Base-by-base conservation (phyloP, 225 moss, liverwort and hornwort genomes). In the Pseudoscleropodium purum region DNA sequence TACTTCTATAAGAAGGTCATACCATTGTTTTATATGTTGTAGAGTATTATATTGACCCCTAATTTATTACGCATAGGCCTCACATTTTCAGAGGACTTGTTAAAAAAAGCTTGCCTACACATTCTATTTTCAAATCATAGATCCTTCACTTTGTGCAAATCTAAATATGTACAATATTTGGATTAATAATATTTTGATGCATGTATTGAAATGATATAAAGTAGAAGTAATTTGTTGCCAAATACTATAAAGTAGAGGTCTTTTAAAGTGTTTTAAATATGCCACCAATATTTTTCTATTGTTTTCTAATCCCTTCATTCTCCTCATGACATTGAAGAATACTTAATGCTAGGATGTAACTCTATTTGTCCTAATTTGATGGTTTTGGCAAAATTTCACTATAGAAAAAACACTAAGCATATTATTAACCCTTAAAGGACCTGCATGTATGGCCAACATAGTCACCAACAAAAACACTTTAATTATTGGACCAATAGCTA, bases 11-110 rank as follows among this genome's bases (percentile, higher is more conserved):
- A 75, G 2, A 49, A 49, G 19, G 7, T 30, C 18, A 17, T 11
- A 75, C 2, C 6, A 18, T 49, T 49, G 7, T 49, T 19, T 47
- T 47, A 9, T 47, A 49, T 49, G 12, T 31, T 47, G 4, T 30
- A 18, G 11, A 75, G 4, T 30, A 47, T 47, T 30, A 47, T 47
- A 30, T 18, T 18, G 10, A 29, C 2, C 10, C 2, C 11, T 30
- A 2, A 18, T 47, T 47, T 47, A 75, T 17, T 3, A 1, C 30
- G 0, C 0, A 30, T 18, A 18, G 18, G 47, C 10, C 16, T 10
- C 0, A 6, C 18, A 75, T 30, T 74, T 43, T 1, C 0, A 6
- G 0, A 74, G 6, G 27, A 18, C 4, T 74, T 13, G 45, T 3
- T 74, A 1, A 29, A 47, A 31, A 75, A 74, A 17, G 30, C 6